These are phyloP conservation scores for Cladochytrium replicatum DNA, from an alignment of 192 early-diverging fungal species.

Conservation along the genomic window DNA sequence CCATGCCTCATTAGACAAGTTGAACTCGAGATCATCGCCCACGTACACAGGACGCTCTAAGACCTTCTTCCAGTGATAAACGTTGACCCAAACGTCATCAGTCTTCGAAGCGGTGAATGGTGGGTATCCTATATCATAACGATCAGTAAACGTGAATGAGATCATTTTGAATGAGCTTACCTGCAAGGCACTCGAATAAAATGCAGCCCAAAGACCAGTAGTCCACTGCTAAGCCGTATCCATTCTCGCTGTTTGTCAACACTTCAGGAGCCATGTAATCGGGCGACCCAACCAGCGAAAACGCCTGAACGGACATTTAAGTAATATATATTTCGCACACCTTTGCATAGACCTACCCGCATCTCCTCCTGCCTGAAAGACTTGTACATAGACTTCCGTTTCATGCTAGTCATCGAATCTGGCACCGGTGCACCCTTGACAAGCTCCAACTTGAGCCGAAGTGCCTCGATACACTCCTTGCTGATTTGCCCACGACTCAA, in stretches of 20 bases:
- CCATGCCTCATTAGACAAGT: slow-evolving; percentile 68
- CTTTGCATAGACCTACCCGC: slow-evolving; percentile 1
- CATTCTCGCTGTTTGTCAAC: slow-evolving; percentile 32
- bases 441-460: slow-evolving; percentile 18
- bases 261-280: slow-evolving; percentile 95
- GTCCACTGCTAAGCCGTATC: slow-evolving; percentile 62
- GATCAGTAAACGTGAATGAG: slow-evolving; percentile 1
- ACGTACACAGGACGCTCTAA: slow-evolving; percentile 71
- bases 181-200: slow-evolving; percentile 62
- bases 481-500: slow-evolving; percentile 37
- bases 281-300: slow-evolving; percentile 77
- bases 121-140: slow-evolving; percentile 41
- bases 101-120: slow-evolving; percentile 58
- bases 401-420: slow-evolving; percentile 10
- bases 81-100: slow-evolving; percentile 76
- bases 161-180: slow-evolving; percentile 15
- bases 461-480: slow-evolving; percentile 15
- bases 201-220: slow-evolving; percentile 72
- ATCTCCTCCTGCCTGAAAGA: slow-evolving; percentile 28
- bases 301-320: slow-evolving; percentile 32
- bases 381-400: slow-evolving; percentile 33
- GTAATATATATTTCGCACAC: slow-evolving; percentile 3
- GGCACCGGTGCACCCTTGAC: slow-evolving; percentile 24
- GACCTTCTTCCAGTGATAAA: slow-evolving; percentile 69
- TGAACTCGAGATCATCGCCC: slow-evolving; percentile 66